These are phyloP conservation scores for Tylopilus cervinicoccineus DNA, from an alignment of 768 basidiomycete species.

Conservation along the genomic window DNA sequence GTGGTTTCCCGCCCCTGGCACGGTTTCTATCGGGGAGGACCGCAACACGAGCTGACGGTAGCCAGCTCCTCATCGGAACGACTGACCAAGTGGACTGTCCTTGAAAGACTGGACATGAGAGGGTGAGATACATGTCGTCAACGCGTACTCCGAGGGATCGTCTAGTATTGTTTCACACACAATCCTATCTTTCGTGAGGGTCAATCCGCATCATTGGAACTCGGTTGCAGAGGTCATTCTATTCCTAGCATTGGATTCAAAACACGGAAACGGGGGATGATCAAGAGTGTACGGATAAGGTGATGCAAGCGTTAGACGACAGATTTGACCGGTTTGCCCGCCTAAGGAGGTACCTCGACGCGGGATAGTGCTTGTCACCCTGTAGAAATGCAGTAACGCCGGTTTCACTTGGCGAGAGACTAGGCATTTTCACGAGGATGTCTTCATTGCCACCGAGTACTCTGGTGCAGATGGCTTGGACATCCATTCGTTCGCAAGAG, in stretches of 20 bases:
- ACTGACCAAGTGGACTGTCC: too few relatives aligned
- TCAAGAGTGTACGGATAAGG: conserved; percentile 45
- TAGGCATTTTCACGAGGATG: conserved; percentile 48
- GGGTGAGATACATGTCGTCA: too few relatives aligned
- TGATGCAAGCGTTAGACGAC: conserved; percentile 57
- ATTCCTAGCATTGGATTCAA: conserved; percentile 56
- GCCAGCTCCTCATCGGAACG: too few relatives aligned
- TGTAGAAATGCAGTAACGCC: conserved; percentile 58
- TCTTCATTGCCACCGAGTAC: conserved; percentile 68
- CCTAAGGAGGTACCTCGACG: background rate
- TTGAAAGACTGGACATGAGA: too few relatives aligned
- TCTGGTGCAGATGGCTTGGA: conserved; percentile 48
- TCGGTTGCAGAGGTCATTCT: conserved; percentile 34
- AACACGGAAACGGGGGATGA: conserved; percentile 65
- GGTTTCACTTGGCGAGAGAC: conserved; percentile 39
- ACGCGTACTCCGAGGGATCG: too few relatives aligned
- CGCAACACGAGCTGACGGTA: background rate
- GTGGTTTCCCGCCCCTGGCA: conserved; percentile 56
- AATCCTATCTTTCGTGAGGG: too few relatives aligned
- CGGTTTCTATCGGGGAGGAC: conserved; percentile 17
- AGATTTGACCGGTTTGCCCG: conserved; percentile 43
- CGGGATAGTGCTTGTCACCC: background rate
- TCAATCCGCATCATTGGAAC: conserved; percentile 31
- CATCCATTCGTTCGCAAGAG: conserved; percentile 51
- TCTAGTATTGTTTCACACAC: too few relatives aligned